Evolutionary conservation across 345 rosid species (phyloP).

Genomic region (Aquilaria yunnanensis): DNA sequence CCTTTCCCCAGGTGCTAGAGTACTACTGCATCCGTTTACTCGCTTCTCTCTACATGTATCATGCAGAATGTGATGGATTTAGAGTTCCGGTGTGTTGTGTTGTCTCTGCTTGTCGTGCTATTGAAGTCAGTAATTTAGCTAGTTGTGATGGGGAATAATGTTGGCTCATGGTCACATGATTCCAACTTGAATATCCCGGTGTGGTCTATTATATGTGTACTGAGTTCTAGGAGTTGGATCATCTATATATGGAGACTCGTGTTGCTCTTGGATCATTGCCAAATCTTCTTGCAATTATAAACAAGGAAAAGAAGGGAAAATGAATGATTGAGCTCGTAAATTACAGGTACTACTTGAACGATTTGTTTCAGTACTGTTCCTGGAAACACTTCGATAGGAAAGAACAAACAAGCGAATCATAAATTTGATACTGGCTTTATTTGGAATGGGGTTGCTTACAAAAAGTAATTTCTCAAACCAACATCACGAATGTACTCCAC

Average conservation of each 20-base stretch:
- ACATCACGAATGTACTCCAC: conserved; percentile 8
- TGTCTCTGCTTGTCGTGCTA: conserved; percentile 4
- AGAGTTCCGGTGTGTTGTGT: conserved; percentile 12
- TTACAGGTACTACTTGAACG: too few species aligned
- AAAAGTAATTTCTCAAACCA: conserved; percentile 9
- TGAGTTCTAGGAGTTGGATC: conserved; percentile 10
- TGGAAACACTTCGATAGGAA: too few species aligned
- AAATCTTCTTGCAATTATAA: too few species aligned
- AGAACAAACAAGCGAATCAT: too few species aligned
- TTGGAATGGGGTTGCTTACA: conserved; percentile 11
- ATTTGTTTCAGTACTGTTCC: too few species aligned
- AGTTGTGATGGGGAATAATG: conserved; percentile 13
- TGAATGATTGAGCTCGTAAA: too few species aligned
- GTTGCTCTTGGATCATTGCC: too few species aligned
- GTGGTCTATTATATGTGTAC: conserved; percentile 11
- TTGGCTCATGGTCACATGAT: conserved; percentile 23
- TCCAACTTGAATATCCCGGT: conserved; percentile 15
- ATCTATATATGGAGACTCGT: too few species aligned
- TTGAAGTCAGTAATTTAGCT: neutral
- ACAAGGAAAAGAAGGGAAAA: too few species aligned
- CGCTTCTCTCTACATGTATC: conserved; percentile 2
- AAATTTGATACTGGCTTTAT: neutral
- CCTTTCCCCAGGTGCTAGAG: conserved; percentile 81
- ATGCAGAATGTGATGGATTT: conserved; percentile 5
- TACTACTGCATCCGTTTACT: too few species aligned